Evolutionary conservation across 306 rosid genomes (phyloP), one percentile per base, ranked within the genome.

Genomic region (Cicer cuneatum): DNA sequence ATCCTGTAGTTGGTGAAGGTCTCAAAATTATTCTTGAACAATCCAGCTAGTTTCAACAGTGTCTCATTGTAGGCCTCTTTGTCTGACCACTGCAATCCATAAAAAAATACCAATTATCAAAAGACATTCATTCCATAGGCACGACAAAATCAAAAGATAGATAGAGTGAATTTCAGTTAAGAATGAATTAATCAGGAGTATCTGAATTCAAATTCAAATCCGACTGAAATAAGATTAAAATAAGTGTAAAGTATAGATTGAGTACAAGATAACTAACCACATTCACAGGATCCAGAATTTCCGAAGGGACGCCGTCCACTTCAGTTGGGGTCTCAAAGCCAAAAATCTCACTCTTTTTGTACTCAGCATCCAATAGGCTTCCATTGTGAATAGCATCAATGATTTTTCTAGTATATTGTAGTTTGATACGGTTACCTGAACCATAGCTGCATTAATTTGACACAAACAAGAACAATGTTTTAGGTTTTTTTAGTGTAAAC

Each of bases 361-460:
- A 90, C 4, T 49, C 82, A 15, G 91, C 89, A 1, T 84, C 7
- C 77, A 93, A 18, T 67, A 93, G 98, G 43, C 80, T 69, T 9
- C 93, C 97, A 0, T 92, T 83, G 83, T 93, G 98, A 78, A 93
- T 93, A 19, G 90, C 97, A 74, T 93, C 97, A 8, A 93, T 93
- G 43, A 93, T 93, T 77, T 81, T 93, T 72, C 98, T 82, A 2
- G 98, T 93, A 39, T 89, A 89, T 2, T 89, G 77, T 66, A 93
- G 81, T 76, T 90, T 93, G 56, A 93, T 90, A 24, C 97, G 95
- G 4, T 58, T 89, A 5, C 97, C 98, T 5, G 73, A 13, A 16
- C 98, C 98, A 68, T 89, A 93, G 72, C 98, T 93, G 88, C 73
- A 53, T 53, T 8, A 57, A 19, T 39, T 71, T 69, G n/a, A 48